Percentiles rank a stretch among this genome's conserved stretches.
These are phyloP conservation scores for Ensete glaucum DNA, from an alignment of 176 grass and related monocot genomes.

Conservation along the genomic window DNA sequence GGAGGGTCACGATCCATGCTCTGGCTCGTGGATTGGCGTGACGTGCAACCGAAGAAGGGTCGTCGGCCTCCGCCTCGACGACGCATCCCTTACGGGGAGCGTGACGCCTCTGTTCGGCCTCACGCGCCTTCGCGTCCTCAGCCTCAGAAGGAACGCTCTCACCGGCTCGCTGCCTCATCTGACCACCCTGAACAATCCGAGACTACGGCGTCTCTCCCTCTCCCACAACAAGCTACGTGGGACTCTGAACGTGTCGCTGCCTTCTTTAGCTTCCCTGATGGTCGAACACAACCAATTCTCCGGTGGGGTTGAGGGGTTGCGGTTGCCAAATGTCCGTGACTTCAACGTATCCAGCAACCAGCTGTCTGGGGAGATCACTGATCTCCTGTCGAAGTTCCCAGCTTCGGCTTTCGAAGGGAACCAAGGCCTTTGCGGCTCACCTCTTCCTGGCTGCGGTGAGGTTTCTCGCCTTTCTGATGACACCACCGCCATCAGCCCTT, in stretches of 20 bases:
- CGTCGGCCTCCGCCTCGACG: constrained; percentile 35
- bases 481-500: not conserved
- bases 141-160: constrained; percentile 45
- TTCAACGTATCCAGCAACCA: constrained; percentile 46
- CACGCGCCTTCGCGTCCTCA: constrained; percentile 22
- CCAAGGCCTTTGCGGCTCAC: constrained; percentile 31
- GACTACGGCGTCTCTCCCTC: constrained; percentile 38
- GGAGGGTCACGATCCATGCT: constrained; percentile 45
- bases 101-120: constrained; percentile 42
- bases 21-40: constrained; percentile 39
- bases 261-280: constrained; percentile 28
- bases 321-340: constrained; percentile 14
- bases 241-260: constrained; percentile 23
- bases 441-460: constrained; percentile 31
- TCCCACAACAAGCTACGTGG: constrained; percentile 39
- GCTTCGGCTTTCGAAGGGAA: constrained; percentile 38
- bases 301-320: constrained; percentile 31
- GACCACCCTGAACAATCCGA: constrained; percentile 28
- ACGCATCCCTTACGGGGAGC: constrained; percentile 26
- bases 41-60: constrained; percentile 40
- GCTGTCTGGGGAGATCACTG: constrained; percentile 34
- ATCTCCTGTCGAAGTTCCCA: constrained; percentile 31
- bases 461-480: constrained; percentile 20
- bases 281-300: constrained; percentile 43
- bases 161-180: constrained; percentile 25